Percentiles rank a stretch among this genome's conserved stretches.
These are phyloP conservation scores for Russula vinacea DNA, from an alignment of 768 basidiomycete species.

Conservation along the genomic window DNA sequence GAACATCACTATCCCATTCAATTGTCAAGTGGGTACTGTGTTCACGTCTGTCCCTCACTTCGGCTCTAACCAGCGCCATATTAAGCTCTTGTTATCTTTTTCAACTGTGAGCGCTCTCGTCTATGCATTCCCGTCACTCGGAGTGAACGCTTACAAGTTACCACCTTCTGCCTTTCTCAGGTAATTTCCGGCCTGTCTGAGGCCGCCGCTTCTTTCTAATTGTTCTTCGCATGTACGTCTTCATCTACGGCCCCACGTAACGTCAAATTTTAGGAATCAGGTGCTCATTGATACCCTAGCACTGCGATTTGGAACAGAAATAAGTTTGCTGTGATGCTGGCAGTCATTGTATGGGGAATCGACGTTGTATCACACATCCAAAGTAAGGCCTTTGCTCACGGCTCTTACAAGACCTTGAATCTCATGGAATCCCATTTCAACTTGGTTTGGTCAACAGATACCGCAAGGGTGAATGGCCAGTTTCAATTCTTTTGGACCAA, in stretches of 20 bases:
- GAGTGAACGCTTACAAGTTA: too few relatives aligned
- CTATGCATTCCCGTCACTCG: neutral
- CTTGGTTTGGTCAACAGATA: neutral
- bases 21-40: neutral
- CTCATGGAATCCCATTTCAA: neutral
- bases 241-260: too few relatives aligned
- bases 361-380: neutral
- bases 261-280: neutral
- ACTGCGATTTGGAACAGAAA: slow-evolving; percentile 10
- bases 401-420: neutral
- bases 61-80: neutral
- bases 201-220: neutral
- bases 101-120: neutral
- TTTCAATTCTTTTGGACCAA: neutral
- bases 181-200: neutral
- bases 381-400: neutral
- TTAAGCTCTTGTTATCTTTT: neutral
- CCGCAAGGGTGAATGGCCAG: neutral
- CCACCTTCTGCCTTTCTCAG: neutral
- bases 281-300: neutral
- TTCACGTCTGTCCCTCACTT: neutral
- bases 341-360: neutral
- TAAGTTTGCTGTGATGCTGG: neutral
- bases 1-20: neutral
- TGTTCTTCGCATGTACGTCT: slow-evolving; percentile 11